phyloP scores from a whole-genome alignment of 2,329 filamentous ascomycete species.

The Aspergillus melleus region DNA sequence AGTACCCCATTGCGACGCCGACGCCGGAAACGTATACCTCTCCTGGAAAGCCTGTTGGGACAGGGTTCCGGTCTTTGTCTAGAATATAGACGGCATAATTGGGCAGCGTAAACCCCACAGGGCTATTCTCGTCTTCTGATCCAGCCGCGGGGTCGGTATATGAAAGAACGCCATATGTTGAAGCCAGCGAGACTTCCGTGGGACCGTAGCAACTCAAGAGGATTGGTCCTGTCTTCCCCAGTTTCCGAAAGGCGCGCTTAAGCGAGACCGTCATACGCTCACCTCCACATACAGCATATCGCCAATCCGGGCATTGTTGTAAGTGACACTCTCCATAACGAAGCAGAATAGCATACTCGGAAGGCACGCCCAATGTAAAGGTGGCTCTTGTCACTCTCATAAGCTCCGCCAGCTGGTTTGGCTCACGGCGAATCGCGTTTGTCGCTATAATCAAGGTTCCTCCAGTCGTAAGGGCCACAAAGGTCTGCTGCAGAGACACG shows the following conservation, averaged over 20 bases:
- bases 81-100: not conserved
- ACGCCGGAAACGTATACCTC: not conserved
- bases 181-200: not conserved
- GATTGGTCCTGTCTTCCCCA: not conserved
- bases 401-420: not conserved
- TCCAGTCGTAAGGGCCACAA: not conserved
- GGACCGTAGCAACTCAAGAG: not conserved
- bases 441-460: not conserved
- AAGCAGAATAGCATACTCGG: not conserved
- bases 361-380: not conserved
- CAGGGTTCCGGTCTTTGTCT: not conserved
- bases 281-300: not conserved
- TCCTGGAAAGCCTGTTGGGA: not conserved
- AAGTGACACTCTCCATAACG: not conserved
- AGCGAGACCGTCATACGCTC: not conserved
- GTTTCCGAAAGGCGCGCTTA: not conserved
- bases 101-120: not conserved
- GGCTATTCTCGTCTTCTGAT: not conserved
- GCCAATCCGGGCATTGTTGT: not conserved
- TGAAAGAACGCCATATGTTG: not conserved
- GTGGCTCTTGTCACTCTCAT: not conserved
- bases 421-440: not conserved
- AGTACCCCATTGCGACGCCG: not conserved
- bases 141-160: not conserved
- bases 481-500: not conserved